Conservation (phyloP, 2,329 filamentous ascomycete species). For the Pseudopyricularia cyperi region DNA sequence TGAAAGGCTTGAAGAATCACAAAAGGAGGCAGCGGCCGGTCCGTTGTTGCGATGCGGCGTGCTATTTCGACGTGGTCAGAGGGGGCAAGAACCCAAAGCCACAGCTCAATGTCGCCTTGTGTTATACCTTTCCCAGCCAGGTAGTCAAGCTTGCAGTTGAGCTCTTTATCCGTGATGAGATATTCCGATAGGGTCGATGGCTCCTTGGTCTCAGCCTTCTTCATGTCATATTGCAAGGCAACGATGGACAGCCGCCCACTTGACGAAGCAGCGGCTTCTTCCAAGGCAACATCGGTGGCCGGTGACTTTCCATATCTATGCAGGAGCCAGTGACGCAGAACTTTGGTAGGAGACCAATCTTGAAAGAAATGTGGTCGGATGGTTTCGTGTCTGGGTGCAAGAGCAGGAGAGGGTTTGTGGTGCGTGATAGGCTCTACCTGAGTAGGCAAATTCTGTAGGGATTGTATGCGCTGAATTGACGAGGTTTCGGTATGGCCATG, state of each 20-base stretch:
- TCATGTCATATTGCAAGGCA: constrained; percentile 12
- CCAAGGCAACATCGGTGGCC: neutral
- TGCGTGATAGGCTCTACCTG: too few species aligned
- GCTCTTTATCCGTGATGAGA: constrained; percentile 12
- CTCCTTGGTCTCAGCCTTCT: constrained; percentile 9
- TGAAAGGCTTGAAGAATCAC: constrained; percentile 22
- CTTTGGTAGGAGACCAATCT: neutral
- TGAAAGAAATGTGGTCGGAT: neutral
- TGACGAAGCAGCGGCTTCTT: neutral
- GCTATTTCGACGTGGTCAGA: constrained; percentile 20
- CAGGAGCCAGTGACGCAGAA: neutral
- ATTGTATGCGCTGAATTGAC: too few species aligned
- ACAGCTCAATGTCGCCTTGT: constrained; percentile 21
- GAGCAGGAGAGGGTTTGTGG: too few species aligned
- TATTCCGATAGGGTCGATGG: constrained; percentile 9
- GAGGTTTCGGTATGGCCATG: too few species aligned
- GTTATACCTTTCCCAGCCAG: constrained; percentile 19
- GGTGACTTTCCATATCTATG: neutral
- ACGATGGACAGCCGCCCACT: constrained; percentile 11
- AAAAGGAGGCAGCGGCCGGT: constrained; percentile 24
- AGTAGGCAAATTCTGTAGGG: too few species aligned
- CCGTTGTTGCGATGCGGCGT: constrained; percentile 19
- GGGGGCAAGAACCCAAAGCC: constrained; percentile 26
- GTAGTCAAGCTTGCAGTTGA: constrained; percentile 16
- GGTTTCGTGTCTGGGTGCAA: too few species aligned